Conservation (phyloP, 192 early-diverging fungal species). For the Neocallimastix lanati region DNA sequence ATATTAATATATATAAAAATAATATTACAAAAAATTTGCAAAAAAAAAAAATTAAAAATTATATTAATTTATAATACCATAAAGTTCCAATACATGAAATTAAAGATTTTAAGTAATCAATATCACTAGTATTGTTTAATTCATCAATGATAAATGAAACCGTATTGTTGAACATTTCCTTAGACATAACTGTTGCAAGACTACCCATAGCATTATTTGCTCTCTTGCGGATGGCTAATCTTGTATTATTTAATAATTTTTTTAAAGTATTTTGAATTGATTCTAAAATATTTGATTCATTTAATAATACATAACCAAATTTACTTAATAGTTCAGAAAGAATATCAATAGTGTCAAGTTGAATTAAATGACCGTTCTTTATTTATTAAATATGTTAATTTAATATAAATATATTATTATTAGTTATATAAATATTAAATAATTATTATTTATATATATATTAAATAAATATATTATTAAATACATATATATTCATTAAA, state of each 20-base stretch:
- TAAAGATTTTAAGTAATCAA: conserved; percentile 51
- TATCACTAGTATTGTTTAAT: conserved; percentile 24
- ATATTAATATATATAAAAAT: too few species aligned
- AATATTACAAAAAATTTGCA: too few species aligned
- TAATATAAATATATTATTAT: background rate
- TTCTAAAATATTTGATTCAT: conserved; percentile 14
- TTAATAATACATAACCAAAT: conserved; percentile 42
- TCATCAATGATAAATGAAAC: conserved; percentile 30
- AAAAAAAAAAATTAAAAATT: too few species aligned
- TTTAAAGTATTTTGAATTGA: conserved; percentile 47
- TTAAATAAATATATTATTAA: too few species aligned
- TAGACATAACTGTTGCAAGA: conserved; percentile 40
- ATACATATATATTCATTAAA: too few species aligned
- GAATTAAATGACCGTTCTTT: conserved; percentile 25
- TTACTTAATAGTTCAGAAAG: conserved; percentile 48
- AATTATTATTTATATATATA: too few species aligned
- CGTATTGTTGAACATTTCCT: conserved; percentile 52
- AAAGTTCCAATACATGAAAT: conserved; percentile 52
- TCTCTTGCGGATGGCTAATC: conserved; percentile 62
- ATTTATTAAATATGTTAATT: conserved; percentile 7
- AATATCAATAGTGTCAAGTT: conserved; percentile 57
- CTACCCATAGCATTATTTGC: conserved; percentile 47
- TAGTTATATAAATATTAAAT: too few species aligned
- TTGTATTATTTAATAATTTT: conserved; percentile 41
- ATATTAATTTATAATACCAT: too few species aligned